A percentile compares a stretch with the other conserved stretches of the same genome.
These are phyloP conservation scores for Linum usitatissimum DNA, from an alignment of 345 rosid species.

Conservation along the genomic window DNA sequence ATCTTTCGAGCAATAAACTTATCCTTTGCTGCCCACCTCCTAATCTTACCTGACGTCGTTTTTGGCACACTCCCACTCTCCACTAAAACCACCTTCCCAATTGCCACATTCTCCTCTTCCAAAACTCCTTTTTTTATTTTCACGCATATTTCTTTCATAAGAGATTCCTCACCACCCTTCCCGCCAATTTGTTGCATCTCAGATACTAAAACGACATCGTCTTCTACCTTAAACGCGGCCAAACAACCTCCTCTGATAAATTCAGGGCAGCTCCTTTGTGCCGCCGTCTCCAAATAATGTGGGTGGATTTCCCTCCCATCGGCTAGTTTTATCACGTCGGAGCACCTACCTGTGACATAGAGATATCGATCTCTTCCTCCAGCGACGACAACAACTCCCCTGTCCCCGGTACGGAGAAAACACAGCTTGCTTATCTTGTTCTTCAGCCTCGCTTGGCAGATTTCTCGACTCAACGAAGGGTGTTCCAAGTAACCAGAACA, in stretches of 20 bases:
- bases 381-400: slow-evolving; percentile 26
- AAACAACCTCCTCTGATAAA: slow-evolving; percentile 45
- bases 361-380: slow-evolving; percentile 40
- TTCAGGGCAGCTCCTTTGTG: slow-evolving; percentile 25
- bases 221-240: slow-evolving; percentile 30
- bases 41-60: slow-evolving; percentile 54
- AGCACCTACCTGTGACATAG: slow-evolving; percentile 42
- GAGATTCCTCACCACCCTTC: slow-evolving; percentile 8
- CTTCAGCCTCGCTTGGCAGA: slow-evolving; percentile 31
- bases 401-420: slow-evolving; percentile 42
- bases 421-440: slow-evolving; percentile 14
- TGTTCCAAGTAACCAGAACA: slow-evolving; percentile 45
- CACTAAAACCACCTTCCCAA: slow-evolving; percentile 42
- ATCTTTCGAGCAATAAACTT: slow-evolving; percentile 24
- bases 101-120: slow-evolving; percentile 25
- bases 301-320: slow-evolving; percentile 30
- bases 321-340: slow-evolving; percentile 28
- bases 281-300: slow-evolving; percentile 43
- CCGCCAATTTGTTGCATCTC: slow-evolving; percentile 34
- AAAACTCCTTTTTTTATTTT: slow-evolving; percentile 22
- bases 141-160: slow-evolving; percentile 28
- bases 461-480: slow-evolving; percentile 35
- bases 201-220: slow-evolving; percentile 26
- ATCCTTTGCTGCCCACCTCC: slow-evolving; percentile 45
- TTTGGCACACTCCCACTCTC: slow-evolving; percentile 33